Evolutionary conservation across 1,139 yeast species (phyloP).

Genomic region (Blastobotrys malaysiensis): DNA sequence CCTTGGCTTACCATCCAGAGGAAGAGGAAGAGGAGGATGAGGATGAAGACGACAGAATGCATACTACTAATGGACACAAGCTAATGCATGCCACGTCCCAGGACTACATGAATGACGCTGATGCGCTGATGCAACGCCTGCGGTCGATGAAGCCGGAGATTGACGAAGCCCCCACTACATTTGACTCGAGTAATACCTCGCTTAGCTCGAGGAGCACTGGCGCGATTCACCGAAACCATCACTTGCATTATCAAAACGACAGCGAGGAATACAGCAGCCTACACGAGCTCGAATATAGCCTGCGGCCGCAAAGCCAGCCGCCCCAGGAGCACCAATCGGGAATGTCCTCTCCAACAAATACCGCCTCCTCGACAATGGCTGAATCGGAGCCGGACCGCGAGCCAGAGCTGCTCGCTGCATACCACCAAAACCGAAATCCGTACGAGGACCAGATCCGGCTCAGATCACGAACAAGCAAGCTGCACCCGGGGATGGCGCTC

Average conservation of each 20-base stretch:
- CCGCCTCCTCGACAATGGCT: neutral
- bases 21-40: neutral
- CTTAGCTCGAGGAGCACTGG: neutral
- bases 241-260: neutral
- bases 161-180: neutral
- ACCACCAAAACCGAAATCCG: slow-evolving; percentile 2
- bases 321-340: neutral
- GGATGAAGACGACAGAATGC: neutral
- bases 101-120: slow-evolving; percentile 20
- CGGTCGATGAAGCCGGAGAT: slow-evolving; percentile 10
- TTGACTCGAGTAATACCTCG: neutral
- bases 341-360: neutral
- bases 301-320: slow-evolving; percentile 10
- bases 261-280: slow-evolving; percentile 9
- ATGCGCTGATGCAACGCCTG: slow-evolving; percentile 11
- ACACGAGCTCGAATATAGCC: slow-evolving; percentile 13
- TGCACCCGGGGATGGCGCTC: slow-evolving; percentile 19
- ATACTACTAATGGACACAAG: slow-evolving; percentile 4
- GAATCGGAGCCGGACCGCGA: slow-evolving; percentile 10
- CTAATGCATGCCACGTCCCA: slow-evolving; percentile 12
- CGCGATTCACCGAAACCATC: neutral
- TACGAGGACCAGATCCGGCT: neutral
- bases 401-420: neutral
- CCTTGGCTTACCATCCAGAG: neutral
- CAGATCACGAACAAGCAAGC: neutral